Evolutionary conservation across 768 basidiomycete genomes (phyloP), one percentile per base, ranked within the genome.

Genomic region (Hortiboletus flavorubellus): DNA sequence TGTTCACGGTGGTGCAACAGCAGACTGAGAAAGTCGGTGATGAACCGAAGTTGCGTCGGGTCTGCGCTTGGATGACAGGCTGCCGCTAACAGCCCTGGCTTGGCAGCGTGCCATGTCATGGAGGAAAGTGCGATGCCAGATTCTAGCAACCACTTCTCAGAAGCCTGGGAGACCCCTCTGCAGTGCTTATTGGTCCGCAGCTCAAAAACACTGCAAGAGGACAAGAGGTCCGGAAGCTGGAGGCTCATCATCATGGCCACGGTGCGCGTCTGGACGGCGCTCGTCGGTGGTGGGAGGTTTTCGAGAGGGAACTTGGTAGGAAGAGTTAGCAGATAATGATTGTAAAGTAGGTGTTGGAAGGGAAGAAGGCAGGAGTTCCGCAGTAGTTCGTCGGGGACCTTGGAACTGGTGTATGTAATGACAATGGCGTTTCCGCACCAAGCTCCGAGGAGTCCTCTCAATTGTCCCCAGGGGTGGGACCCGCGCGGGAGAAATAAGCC

Each of bases 31-130:
- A 85, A 76, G 56, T 85, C 81, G 33, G 77, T 73, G 47, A 80
- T 68, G 35, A 83, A 70, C 33, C 74, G 70, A 23, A 88, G 69
- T 64, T 87, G 86, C 0, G 82, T 70, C 8, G 72, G 68, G 61
- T 86, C 85, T 59, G 79, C 81, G 2, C 70, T 76, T 8, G 86
- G 85, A 59, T 81, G 80, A 61, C 83, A 84, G 2, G 85, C 73
- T 2, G 82, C 74, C 1, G 81, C 82, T 30, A 85, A 73, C 23
- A 88, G 69, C 1, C 83, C 84, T 5, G 73, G 64, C 55, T 77
- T 79, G 45, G 70, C 64, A 30, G 46, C 60, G 10, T 53, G 47
- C 69, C 69, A 71, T 1, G 56, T 18, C 59, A 58, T 56, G 21
- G 64, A 59, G 33, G 56, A 46, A 43, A 70, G 60, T 1, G 34